Percentiles rank a stretch among this genome's conserved stretches.
These are phyloP conservation scores for Hortiboletus flavorubellus DNA, from an alignment of 768 basidiomycete species.

Conservation along the genomic window DNA sequence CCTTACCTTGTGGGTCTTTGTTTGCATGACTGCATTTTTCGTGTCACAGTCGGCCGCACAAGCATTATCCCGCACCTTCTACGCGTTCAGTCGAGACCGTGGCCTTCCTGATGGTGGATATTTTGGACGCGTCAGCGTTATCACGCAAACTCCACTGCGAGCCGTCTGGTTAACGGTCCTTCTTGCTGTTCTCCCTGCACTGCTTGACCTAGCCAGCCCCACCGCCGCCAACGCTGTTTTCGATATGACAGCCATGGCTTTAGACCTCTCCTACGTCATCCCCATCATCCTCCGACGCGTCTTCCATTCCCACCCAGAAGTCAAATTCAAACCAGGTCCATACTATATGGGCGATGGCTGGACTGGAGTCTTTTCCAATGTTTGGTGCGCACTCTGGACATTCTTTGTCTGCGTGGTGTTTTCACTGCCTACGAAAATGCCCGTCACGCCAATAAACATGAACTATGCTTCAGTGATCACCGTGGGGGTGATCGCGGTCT, in stretches of 20 bases:
- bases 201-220: constrained; percentile 51
- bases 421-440: constrained; percentile 47
- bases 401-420: constrained; percentile 46
- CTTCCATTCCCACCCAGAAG: constrained; percentile 54
- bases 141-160: constrained; percentile 53
- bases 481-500: constrained; percentile 18
- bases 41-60: constrained; percentile 51
- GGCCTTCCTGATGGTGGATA: constrained; percentile 57
- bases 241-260: constrained; percentile 50
- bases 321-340: constrained; percentile 56
- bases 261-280: constrained; percentile 55
- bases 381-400: constrained; percentile 46
- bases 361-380: constrained; percentile 43
- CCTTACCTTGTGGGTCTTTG: constrained; percentile 54
- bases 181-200: constrained; percentile 40
- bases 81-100: constrained; percentile 54
- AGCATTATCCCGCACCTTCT: constrained; percentile 55
- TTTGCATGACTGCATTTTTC: constrained; percentile 62
- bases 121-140: constrained; percentile 46
- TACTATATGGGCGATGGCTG: constrained; percentile 56
- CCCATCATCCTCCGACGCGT: constrained; percentile 51
- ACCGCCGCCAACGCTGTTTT: constrained; percentile 57
- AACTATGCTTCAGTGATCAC: constrained; percentile 45
- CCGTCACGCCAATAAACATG: constrained; percentile 48
- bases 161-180: constrained; percentile 52